Percentiles rank a stretch among this genome's conserved stretches.
Conservation (phyloP, 139 green algal genomes). For the Haematococcus lacustris region DNA sequence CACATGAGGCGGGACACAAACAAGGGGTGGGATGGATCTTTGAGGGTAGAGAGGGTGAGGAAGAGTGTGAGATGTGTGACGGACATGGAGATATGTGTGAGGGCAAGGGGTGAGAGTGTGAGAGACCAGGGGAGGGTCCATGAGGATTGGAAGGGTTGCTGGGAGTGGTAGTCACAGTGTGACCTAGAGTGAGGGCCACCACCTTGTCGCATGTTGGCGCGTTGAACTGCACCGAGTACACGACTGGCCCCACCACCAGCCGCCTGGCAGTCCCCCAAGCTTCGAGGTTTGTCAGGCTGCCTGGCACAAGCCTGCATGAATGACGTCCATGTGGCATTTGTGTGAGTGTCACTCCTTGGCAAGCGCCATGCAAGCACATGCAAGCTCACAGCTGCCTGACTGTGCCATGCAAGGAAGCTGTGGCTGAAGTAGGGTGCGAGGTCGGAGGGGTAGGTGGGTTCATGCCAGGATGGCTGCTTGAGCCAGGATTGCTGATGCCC, state of each 20-base stretch:
- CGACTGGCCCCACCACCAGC: slow-evolving; percentile 42
- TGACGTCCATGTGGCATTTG: no score
- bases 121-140: not conserved
- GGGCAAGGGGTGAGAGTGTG: not conserved
- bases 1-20: not conserved
- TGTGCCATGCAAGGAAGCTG: no score
- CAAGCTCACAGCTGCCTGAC: no score
- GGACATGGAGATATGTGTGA: not conserved
- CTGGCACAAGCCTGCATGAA: no score
- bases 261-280: slow-evolving; percentile 56
- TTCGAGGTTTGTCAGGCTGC: slow-evolving; percentile 54
- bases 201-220: slow-evolving; percentile 52
- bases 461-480: no score
- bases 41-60: not conserved
- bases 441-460: no score
- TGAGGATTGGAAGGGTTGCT: not conserved
- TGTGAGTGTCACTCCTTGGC: no score
- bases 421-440: no score
- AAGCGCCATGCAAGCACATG: no score
- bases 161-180: not conserved
- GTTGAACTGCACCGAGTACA: slow-evolving; percentile 53
- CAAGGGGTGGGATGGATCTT: not conserved
- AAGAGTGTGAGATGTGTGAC: not conserved
- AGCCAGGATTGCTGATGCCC: no score
- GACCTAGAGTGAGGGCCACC: not conserved